Evolutionary conservation across 2,329 filamentous ascomycete species (phyloP), one percentile per base, ranked within the genome.

Genomic region (Claviceps quebecensis): DNA sequence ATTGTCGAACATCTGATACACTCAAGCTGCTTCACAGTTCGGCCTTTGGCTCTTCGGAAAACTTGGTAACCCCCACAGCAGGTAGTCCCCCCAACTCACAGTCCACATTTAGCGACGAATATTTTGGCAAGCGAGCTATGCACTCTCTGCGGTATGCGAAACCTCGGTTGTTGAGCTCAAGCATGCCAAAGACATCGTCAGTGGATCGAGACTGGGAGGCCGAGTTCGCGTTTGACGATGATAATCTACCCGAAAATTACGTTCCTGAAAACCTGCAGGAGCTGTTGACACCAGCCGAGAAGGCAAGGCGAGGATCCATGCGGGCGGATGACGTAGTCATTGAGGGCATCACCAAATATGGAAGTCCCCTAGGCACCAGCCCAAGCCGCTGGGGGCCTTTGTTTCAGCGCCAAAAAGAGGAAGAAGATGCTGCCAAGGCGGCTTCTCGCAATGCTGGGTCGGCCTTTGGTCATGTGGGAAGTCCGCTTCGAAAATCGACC

Each of bases 191-290:
- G 70, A 80, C 59, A 67, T 75, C 72, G 68, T 82, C 62, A 67
- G 82, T 78, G 26, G 79, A 83, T 56, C 73, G 73, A 52, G 80
- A 83, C 58, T 83, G 80, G 80, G 78, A 81, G 47, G 65, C 73
- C 52, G 75, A 78, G 52, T 93, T 94, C 60, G 78, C 84, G 34
- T 91, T 93, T 58, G 90, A 95, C 61, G 89, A 95, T 41, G 67
- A 69, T 51, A 67, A 66, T 40, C 57, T 64, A 5, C 67, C 67
- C 26, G 67, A 69, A 50, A 69, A 69, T 47, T 87, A 93, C 60
- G 74, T 97, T 9, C 93, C 91, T 0, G 85, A 78, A 54, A 77
- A 80, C 53, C 68, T 84, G 38, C 79, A 81, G 58, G 81, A 84
- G 54, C 70, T 85, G 14, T 66, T 85, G 57, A 85, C 81, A 3